Base-by-base conservation (phyloP, 2,329 filamentous ascomycete genomes). In the Paraphoma chrysanthemicola region DNA sequence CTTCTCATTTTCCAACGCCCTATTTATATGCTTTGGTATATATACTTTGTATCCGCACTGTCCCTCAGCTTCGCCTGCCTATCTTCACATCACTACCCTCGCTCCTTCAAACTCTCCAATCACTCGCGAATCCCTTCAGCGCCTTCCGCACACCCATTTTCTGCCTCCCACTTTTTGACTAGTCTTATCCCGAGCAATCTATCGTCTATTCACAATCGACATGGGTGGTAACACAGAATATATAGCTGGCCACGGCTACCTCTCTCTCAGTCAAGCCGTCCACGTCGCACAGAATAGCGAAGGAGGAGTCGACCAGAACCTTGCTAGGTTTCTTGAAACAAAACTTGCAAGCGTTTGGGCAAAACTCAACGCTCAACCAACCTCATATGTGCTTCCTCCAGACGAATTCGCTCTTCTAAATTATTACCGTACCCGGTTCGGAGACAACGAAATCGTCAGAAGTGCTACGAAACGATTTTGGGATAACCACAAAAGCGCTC, bases 371-470 rank as follows among this genome's bases (percentile, higher is more conserved):
- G 80, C 81, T 3, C 80, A 88, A 31, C 90, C 90, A 1, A 78
- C 85, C 48, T 81, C 81, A n/a, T 96, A 94, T 76, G 77, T 95
- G 62, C 87, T 96, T 80, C 87, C 82, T 33, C 82, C 84, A 60
- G 87, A 92, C 76, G 92, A 96, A 78, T 96, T 95, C 70, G 87
- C 90, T 52, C 83, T 96, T 57, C 93, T 96, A 85, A 96, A 95
- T 80, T 94, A 89, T 77, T 94, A 90, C 75, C 88, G 90, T 60
- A 78, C 84, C 60, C 85, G 89, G 9, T 92, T 90, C 70, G 74
- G 79, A 30, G 85, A 85, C 57, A 79, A 78, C 14, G 70, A 76
- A 28, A 69, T 84, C 47, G 81, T 84, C 18, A 80, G 81, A 64
- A 77, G 76, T 49, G 84, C 84, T 10, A 82, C 86, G 49, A 82